Base-by-base conservation (phyloP, 2,329 filamentous ascomycete species). In the Exophiala alcalophila region DNA sequence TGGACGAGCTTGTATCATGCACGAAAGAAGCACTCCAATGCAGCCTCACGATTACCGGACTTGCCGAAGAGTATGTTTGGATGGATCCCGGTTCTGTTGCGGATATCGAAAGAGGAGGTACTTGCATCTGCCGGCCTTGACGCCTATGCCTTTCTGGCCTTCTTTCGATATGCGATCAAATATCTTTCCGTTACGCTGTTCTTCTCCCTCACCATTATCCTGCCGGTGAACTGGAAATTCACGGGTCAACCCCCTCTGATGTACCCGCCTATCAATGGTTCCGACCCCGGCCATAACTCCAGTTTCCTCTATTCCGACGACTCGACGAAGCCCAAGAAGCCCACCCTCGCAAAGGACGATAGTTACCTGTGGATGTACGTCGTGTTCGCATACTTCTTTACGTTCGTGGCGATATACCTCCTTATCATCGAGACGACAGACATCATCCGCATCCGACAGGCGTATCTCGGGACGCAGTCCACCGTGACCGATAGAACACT, bases 401-500 rank as follows among this genome's bases (percentile, higher is more conserved):
- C 84, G 4, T 79, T 72, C 2, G 67, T 97, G 28, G 85, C 86
- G 0, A 70, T 96, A 9, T 94, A 90, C 61, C 78, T 91, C 55
- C 81, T 97, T 57, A 80, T 91, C 45, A 76, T 77, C 28, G 84
- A 95, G 65, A 97, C 92, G 0, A 80, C 84, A 54, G 84, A 81
- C 46, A 84, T 98, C 38, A 94, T 97, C 52, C 78, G 83, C 43
- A 78, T 91, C 20, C 76, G 92, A 16, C 92, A 98, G 63, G 81
- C 89, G 45, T 98, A 96, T 60, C 75, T 98, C 7, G 92, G 92
- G 9, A 88, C 83, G 15, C 91, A 97, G 64, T 90, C 86, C 0
- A 97, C 91, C n/a, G 80, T 96, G 37, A 97, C 92, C 1, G 92
- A 98, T 65, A 81, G 90, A 21, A 98, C 92, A 0, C 90, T 98